Evolutionary conservation across 2,329 filamentous ascomycete species (phyloP).

Genomic region (Pseudogymnoascus sp.): DNA sequence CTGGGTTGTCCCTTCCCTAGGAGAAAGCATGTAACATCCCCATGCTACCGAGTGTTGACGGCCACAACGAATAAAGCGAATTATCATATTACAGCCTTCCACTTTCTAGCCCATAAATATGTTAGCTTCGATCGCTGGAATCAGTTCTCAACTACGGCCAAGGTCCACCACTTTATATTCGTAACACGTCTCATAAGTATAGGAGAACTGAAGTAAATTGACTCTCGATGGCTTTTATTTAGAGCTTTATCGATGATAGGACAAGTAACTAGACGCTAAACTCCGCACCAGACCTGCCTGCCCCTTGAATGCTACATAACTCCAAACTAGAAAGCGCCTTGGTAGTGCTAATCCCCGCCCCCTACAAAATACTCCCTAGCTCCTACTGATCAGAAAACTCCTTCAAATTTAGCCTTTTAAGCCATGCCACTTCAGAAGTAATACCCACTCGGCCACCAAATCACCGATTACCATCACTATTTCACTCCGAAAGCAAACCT

Average conservation of each 20-base stretch:
- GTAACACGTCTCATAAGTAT: neutral
- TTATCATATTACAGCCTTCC: neutral
- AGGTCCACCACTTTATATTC: neutral
- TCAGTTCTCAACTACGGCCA: neutral
- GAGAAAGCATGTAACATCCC: neutral
- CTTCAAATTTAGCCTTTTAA: neutral
- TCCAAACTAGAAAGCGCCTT: neutral
- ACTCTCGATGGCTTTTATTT: neutral
- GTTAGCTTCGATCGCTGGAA: neutral
- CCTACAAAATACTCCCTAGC: neutral
- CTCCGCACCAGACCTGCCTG: neutral
- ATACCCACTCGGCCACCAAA: neutral
- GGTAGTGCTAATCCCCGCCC: neutral
- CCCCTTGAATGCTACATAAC: neutral
- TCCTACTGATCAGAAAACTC: neutral
- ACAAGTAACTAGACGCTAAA: constrained; percentile 1
- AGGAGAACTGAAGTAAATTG: neutral
- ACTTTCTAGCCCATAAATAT: neutral
- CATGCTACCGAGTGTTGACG: no score
- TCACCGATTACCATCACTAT: neutral
- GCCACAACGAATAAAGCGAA: neutral
- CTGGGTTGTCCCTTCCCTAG: neutral
- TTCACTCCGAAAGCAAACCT: neutral
- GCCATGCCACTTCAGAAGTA: neutral
- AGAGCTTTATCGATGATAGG: neutral